Conservation (phyloP, 768 basidiomycete species). For the Pisolithus marmoratus region DNA sequence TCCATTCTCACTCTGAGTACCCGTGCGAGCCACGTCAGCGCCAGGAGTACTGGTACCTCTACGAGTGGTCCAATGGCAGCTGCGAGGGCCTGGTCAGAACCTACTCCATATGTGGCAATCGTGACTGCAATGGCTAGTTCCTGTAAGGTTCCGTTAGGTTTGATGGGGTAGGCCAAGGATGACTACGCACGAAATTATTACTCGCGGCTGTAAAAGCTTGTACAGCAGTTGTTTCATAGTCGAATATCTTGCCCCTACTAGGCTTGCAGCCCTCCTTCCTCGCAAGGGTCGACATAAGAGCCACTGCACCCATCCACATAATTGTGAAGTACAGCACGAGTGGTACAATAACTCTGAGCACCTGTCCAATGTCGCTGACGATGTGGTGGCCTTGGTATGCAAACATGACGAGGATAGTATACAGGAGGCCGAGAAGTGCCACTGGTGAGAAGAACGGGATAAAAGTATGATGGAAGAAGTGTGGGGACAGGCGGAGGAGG, state of each 20-base stretch:
- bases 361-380: constrained; percentile 64
- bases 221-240: constrained; percentile 69
- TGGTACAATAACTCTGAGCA: constrained; percentile 79
- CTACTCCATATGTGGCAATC: constrained; percentile 71
- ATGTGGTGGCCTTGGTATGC: constrained; percentile 68
- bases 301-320: constrained; percentile 68
- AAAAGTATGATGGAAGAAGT: constrained; percentile 52
- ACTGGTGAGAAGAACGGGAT: constrained; percentile 65
- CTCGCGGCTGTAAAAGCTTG: constrained; percentile 78
- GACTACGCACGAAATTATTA: constrained; percentile 62
- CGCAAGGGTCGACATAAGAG: constrained; percentile 44
- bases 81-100: constrained; percentile 74
- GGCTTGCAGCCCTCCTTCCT: constrained; percentile 22
- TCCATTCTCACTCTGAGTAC: constrained; percentile 34
- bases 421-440: constrained; percentile 70
- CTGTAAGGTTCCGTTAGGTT: constrained; percentile 22
- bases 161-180: no score
- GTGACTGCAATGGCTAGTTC: constrained; percentile 82
- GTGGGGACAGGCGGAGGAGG: constrained; percentile 41
- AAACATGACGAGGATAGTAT: constrained; percentile 75
- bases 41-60: constrained; percentile 73
- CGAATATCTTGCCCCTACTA: constrained; percentile 19
- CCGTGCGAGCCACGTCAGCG: constrained; percentile 60
- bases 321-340: constrained; percentile 72
- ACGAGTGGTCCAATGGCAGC: constrained; percentile 77